A percentile compares a stretch with the other conserved stretches of the same genome.
These are phyloP conservation scores for Lichtheimia hyalospora DNA, from an alignment of 371 early-diverging fungal genomes.

Conservation along the genomic window DNA sequence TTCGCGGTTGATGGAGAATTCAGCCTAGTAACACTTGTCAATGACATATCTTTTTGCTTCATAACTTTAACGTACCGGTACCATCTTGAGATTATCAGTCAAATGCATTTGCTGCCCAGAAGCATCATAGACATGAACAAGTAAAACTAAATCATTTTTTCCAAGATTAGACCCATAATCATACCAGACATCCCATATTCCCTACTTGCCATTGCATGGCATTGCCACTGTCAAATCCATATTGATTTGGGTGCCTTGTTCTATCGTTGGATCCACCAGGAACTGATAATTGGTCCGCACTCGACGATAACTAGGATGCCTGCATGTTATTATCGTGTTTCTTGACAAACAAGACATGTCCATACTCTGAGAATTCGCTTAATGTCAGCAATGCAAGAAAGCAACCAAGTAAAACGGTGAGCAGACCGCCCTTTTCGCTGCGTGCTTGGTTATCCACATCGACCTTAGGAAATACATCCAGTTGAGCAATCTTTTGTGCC, in stretches of 20 bases:
- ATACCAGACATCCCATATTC: background rate
- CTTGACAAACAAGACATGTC: conserved; percentile 3
- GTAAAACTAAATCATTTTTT: conserved; percentile 16
- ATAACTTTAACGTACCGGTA: conserved; percentile 37
- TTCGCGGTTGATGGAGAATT: conserved; percentile 38
- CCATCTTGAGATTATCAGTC: conserved; percentile 34
- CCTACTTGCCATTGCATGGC: conserved; percentile 72
- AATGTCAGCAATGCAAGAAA: conserved; percentile 64
- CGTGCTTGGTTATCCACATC: conserved; percentile 75
- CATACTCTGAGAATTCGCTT: conserved; percentile 71
- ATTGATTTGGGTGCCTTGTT: conserved; percentile 77
- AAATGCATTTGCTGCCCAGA: conserved; percentile 45
- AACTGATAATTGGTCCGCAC: conserved; percentile 76
- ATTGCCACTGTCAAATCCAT: conserved; percentile 88
- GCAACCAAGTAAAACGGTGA: conserved; percentile 70
- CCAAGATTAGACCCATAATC: background rate
- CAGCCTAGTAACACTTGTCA: conserved; percentile 25
- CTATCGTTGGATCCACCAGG: conserved; percentile 69
- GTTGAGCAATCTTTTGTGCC: conserved; percentile 35
- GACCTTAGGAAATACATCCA: conserved; percentile 91
- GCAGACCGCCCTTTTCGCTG: conserved; percentile 78
- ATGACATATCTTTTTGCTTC: background rate
- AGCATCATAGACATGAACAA: conserved; percentile 51
- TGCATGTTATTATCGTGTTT: background rate
- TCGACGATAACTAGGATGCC: conserved; percentile 33